Evolutionary conservation across 306 rosid species (phyloP).

Genomic region (Pterocarpus macrocarpus): DNA sequence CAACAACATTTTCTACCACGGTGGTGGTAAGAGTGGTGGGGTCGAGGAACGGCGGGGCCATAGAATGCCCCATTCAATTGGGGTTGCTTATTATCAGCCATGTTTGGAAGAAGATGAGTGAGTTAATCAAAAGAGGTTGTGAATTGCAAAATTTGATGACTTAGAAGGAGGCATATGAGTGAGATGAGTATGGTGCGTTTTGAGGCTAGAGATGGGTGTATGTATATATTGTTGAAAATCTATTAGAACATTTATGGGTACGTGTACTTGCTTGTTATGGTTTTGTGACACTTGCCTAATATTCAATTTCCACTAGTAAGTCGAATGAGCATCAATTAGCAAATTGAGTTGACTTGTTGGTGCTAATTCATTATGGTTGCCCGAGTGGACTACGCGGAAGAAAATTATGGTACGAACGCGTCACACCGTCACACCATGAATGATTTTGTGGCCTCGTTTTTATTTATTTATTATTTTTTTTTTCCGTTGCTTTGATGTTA

Average conservation of each 20-base stretch:
- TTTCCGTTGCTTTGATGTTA: neutral
- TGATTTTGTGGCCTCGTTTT: no score
- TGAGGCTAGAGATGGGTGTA: neutral
- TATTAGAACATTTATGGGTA: neutral
- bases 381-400: no score
- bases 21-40: neutral
- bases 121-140: no score
- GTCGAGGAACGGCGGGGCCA: slow-evolving; percentile 39
- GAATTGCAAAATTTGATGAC: no score
- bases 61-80: slow-evolving; percentile 47
- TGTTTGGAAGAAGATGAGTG: neutral
- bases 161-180: neutral
- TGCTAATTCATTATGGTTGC: no score
- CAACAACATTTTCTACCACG: slow-evolving; percentile 37
- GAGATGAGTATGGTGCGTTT: neutral
- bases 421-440: no score
- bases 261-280: neutral
- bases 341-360: no score
- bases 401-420: no score
- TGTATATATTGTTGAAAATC: neutral
- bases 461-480: no score
- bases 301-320: neutral
- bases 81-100: slow-evolving; percentile 23
- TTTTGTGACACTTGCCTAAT: neutral
- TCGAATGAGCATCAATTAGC: neutral